Percentiles rank a stretch among this genome's conserved stretches.
These are phyloP conservation scores for Pichia ethanolica DNA, from an alignment of 805 yeast species.

Conservation along the genomic window DNA sequence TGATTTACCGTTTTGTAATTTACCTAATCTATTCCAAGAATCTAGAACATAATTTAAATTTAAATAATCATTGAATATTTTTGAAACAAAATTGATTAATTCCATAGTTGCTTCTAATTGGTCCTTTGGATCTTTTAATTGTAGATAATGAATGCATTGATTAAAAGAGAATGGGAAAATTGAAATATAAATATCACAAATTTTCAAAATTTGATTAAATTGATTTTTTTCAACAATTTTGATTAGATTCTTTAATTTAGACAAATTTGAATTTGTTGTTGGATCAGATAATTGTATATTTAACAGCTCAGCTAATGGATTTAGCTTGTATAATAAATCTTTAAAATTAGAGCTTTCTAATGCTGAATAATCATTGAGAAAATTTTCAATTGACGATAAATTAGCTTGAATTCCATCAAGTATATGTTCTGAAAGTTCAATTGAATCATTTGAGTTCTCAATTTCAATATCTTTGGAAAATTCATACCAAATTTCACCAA, in stretches of 20 bases:
- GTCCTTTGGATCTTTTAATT: constrained; percentile 6
- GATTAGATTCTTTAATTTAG: constrained; percentile 16
- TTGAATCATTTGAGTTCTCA: not conserved
- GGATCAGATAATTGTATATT: constrained; percentile 41
- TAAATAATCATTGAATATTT: constrained; percentile 21
- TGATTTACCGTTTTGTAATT: constrained; percentile 17
- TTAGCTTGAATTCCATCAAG: constrained; percentile 28
- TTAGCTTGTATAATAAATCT: constrained; percentile 36
- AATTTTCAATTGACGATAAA: not conserved
- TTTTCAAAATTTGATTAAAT: not conserved
- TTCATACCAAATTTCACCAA: constrained; percentile 1
- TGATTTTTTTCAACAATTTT: not conserved
- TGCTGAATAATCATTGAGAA: not conserved
- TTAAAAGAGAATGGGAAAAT: constrained; percentile 26
- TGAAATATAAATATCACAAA: constrained; percentile 21
- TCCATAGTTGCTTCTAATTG: constrained; percentile 10
- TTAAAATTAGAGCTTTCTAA: not conserved
- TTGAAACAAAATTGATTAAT: constrained; percentile 19
- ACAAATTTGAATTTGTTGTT: constrained; percentile 23
- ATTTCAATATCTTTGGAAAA: not conserved
- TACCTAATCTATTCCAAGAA: constrained; percentile 26
- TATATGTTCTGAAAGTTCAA: constrained; percentile 13
- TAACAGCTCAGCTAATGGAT: constrained; percentile 56
- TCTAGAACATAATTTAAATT: constrained; percentile 21
- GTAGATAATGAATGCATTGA: constrained; percentile 17